Base-by-base conservation (phyloP, 2,329 filamentous ascomycete species). In the Phaeoacremonium minimum region DNA sequence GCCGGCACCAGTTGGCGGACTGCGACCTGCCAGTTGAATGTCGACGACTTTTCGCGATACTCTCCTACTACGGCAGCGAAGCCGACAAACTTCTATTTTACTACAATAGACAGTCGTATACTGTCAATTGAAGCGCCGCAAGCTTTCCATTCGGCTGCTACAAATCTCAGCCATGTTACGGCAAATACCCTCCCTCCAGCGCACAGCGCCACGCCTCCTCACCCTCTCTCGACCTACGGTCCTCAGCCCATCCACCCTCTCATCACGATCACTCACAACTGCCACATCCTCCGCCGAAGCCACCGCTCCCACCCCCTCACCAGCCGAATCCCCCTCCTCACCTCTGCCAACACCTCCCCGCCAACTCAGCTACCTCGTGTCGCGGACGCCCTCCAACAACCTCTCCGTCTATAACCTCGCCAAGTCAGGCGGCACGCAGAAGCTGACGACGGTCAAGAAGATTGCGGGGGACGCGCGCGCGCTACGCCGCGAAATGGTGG, bases 371-470 rank as follows among this genome's bases (percentile, higher is more conserved):
- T 95, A 89, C 67, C 73, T 81, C 50, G 73, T 97, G 46, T 69
- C 70, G 35, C 83, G 88, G 43, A 91, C 87, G 4, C 65, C 71
- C 2, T 82, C 77, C 26, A 76, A 80, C 32, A 79, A 87, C 46
- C 67, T 93, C 4, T 80, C 87, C 16, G 75, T 97, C 30, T 98
- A 97, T 64, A 69, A 80, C 13, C 70, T 80, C 46, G 68, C 64
- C 46, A 90, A 87, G 66, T 73, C 79, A 11, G 88, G 88, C 35
- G 87, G 87, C 12, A 93, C 86, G 46, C 71, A 81, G 54, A 77
- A 80, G 50, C 63, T 85, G 51, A 94, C 91, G 5, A 61, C 78
- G 38, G 64, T 98, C 38, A 85, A 88, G 58, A 89, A 86, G 61
- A 74, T 91, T 33, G 80, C 87, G 39, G 93, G 93, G 13, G 75